Percentiles rank a stretch among this genome's conserved stretches.
Evolutionary conservation across 257 asterid species (phyloP).

Genomic region (Datura wrightii): DNA sequence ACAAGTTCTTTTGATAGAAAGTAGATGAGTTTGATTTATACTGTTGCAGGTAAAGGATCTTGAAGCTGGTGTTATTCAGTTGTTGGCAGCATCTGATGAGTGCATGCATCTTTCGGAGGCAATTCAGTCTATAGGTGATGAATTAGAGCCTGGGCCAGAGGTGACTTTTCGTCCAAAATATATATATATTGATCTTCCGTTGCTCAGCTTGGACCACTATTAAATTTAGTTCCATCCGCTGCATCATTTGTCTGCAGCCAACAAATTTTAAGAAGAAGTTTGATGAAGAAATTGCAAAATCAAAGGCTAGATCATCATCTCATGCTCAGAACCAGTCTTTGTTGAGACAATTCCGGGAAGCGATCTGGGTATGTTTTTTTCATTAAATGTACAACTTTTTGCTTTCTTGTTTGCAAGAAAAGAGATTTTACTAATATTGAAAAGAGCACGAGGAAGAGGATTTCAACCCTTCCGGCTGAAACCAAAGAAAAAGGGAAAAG

Average conservation of each 20-base stretch:
- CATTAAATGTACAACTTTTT: constrained; percentile 12
- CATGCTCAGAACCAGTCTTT: constrained; percentile 52
- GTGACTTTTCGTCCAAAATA: constrained; percentile 43
- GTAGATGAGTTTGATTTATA: constrained; percentile 27
- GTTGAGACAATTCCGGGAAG: constrained; percentile 84
- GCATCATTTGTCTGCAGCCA: constrained; percentile 53
- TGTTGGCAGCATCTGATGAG: constrained; percentile 71
- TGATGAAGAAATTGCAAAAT: constrained; percentile 61
- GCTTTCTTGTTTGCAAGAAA: not conserved
- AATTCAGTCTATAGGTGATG: constrained; percentile 62
- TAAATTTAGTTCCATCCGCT: not conserved
- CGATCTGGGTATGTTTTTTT: constrained; percentile 72
- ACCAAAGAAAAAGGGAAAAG: not conserved
- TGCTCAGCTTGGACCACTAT: not conserved
- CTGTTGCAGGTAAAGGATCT: constrained; percentile 77
- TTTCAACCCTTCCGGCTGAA: not conserved
- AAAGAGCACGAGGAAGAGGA: constrained; percentile 2
- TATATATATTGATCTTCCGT: not conserved
- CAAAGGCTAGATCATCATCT: constrained; percentile 54
- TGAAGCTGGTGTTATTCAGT: constrained; percentile 61
- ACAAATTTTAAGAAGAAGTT: constrained; percentile 76
- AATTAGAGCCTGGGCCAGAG: constrained; percentile 64
- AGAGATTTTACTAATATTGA: not conserved
- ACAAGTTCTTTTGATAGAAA: constrained; percentile 1
- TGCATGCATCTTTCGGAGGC: constrained; percentile 73